Evolutionary conservation across 2,329 filamentous ascomycete species (phyloP).

Genomic region (Penicillium sp.): DNA sequence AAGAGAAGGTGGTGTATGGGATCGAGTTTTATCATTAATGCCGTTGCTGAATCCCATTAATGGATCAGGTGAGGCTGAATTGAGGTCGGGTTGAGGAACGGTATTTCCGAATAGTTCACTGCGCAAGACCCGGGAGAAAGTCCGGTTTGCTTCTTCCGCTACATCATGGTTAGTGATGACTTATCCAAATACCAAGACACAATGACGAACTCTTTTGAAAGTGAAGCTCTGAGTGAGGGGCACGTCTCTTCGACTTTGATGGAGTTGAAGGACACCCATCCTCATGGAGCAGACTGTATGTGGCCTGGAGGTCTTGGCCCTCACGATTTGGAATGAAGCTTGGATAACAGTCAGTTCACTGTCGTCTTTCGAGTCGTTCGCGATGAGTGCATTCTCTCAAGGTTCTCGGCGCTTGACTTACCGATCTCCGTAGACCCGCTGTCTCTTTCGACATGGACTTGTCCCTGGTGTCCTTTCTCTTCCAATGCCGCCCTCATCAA

Average conservation of each 20-base stretch:
- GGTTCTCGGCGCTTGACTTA: constrained; percentile 36
- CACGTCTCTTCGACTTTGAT: constrained; percentile 78
- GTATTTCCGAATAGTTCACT: constrained; percentile 90
- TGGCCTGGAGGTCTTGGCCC: constrained; percentile 89
- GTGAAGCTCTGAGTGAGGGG: constrained; percentile 84
- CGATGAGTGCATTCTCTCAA: not conserved
- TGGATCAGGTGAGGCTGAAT: constrained; percentile 61
- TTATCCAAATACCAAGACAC: constrained; percentile 4
- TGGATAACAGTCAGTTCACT: constrained; percentile 11
- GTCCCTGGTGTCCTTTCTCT: constrained; percentile 63
- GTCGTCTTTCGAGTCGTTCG: not conserved
- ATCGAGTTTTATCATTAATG: constrained; percentile 66
- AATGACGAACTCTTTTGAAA: constrained; percentile 78
- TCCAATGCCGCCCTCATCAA: constrained; percentile 59
- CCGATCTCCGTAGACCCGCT: constrained; percentile 65
- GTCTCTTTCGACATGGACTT: constrained; percentile 68
- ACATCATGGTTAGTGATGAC: constrained; percentile 17
- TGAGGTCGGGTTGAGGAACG: constrained; percentile 75
- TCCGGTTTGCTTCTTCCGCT: constrained; percentile 93
- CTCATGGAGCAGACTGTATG: constrained; percentile 87
- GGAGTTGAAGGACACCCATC: constrained; percentile 91
- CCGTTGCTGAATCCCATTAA: constrained; percentile 45
- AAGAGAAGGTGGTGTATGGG: constrained; percentile 76
- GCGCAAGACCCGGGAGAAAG: constrained; percentile 82
- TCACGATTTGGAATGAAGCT: constrained; percentile 95